phyloP scores from a whole-genome alignment of 2,329 filamentous ascomycete species.

The Ciborinia camelliae region DNA sequence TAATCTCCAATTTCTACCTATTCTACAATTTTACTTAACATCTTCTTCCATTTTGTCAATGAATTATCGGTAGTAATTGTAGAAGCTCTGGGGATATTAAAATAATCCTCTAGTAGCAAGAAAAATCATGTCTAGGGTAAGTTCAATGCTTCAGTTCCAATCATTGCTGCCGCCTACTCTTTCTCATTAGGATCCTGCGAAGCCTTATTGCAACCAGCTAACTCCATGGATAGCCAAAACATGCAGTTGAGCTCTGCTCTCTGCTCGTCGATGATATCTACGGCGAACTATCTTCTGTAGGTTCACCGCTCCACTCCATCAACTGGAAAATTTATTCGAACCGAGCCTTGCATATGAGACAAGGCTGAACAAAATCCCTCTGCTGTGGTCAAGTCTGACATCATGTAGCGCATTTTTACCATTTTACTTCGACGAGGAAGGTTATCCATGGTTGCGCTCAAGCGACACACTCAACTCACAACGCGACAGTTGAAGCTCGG shows the following conservation, averaged over 20 bases:
- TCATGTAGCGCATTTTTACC: constrained; percentile 73
- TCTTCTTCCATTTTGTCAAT: constrained; percentile 29
- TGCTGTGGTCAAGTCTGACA: constrained; percentile 29
- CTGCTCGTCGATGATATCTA: constrained; percentile 85
- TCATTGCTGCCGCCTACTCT: constrained; percentile 21
- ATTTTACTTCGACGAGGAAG: constrained; percentile 76
- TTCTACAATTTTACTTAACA: neutral
- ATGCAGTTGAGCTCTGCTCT: constrained; percentile 82
- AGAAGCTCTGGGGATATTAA: constrained; percentile 74
- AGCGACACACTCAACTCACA: constrained; percentile 67
- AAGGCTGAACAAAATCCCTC: constrained; percentile 18
- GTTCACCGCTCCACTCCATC: constrained; percentile 37
- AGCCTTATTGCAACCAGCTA: neutral
- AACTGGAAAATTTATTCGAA: neutral
- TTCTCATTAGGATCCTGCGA: constrained; percentile 26
- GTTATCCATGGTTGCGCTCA: constrained; percentile 66
- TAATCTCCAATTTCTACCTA: constrained; percentile 11
- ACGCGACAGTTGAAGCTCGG: constrained; percentile 76
- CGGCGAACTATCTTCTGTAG: constrained; percentile 87
- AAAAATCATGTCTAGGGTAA: constrained; percentile 53
- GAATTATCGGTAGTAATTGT: constrained; percentile 61
- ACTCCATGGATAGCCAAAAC: constrained; percentile 54
- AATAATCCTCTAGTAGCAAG: constrained; percentile 69
- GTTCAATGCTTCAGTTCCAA: constrained; percentile 34
- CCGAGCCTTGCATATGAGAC: constrained; percentile 18